Evolutionary conservation across 2,329 filamentous ascomycete species (phyloP).

Genomic region (Metarhizium album): DNA sequence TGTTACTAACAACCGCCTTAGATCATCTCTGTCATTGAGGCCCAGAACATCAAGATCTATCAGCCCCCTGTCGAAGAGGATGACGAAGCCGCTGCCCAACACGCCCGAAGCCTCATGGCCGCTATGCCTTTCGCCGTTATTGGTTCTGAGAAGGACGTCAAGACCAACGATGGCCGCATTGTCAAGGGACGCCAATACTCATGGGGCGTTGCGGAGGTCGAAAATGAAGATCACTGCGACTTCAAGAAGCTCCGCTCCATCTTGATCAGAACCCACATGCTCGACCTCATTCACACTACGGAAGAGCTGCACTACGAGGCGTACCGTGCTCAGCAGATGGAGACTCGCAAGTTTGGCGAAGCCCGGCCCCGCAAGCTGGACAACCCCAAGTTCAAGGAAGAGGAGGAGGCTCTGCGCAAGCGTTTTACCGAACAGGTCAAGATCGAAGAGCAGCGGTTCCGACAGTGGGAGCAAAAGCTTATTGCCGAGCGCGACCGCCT

Average conservation of each 20-base stretch:
- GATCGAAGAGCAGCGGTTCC: constrained; percentile 98
- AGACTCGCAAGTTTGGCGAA: constrained; percentile 98
- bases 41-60: constrained; percentile 99
- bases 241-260: constrained; percentile 99
- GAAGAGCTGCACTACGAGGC: constrained; percentile 99
- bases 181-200: constrained; percentile 99
- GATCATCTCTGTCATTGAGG: constrained; percentile 92
- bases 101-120: constrained; percentile 86
- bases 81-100: constrained; percentile 89
- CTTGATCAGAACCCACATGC: constrained; percentile 97
- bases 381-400: constrained; percentile 99
- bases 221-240: constrained; percentile 99
- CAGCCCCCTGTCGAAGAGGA: constrained; percentile 96
- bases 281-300: constrained; percentile 98
- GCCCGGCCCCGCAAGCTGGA: constrained; percentile 94
- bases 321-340: constrained; percentile 98
- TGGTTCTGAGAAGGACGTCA: constrained; percentile 97
- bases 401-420: constrained; percentile 96
- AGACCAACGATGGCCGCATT: constrained; percentile 88
- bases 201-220: constrained; percentile 98
- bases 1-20: constrained; percentile 30
- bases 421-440: constrained; percentile 99
- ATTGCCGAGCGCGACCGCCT: constrained; percentile 96
- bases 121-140: constrained; percentile 99
- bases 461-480: constrained; percentile 99